phyloP scores from a whole-genome alignment of 306 rosid genomes.

The Dicorynia guianensis region DNA sequence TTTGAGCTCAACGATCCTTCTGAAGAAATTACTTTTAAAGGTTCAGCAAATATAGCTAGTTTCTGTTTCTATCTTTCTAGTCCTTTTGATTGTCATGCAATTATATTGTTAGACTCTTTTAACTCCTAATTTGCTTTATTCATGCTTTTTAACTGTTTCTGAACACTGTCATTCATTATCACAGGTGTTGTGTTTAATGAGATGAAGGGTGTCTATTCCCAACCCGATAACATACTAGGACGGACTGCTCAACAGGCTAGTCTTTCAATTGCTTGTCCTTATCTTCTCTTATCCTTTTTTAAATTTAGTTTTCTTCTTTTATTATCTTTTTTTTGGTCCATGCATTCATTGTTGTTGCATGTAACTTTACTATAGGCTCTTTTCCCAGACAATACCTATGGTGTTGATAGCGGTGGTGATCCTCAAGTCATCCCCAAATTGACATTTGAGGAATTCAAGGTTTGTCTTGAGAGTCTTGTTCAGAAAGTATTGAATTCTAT shows the following conservation, averaged over 20 bases:
- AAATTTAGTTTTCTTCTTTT: neutral
- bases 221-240: constrained; percentile 67
- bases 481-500: neutral
- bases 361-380: constrained; percentile 71
- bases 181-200: constrained; percentile 75
- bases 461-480: constrained; percentile 45
- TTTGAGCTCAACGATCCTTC: constrained; percentile 66
- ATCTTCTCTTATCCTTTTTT: neutral
- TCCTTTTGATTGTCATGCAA: neutral
- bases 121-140: too few relatives aligned
- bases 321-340: neutral
- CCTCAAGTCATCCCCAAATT: constrained; percentile 90
- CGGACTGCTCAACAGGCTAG: constrained; percentile 68
- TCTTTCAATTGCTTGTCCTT: too few relatives aligned
- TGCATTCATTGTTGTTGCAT: constrained; percentile 36
- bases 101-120: neutral
- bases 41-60: constrained; percentile 23
- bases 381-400: constrained; percentile 92
- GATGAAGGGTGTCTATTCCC: constrained; percentile 78
- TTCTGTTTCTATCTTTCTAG: neutral
- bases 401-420: constrained; percentile 99
- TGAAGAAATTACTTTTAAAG: constrained; percentile 66
- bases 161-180: constrained; percentile 18
- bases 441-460: constrained; percentile 92
- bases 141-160: neutral